Evolutionary conservation across 2,329 filamentous ascomycete species (phyloP), one percentile per base, ranked within the genome.

Genomic region (Exophiala oligosperma): DNA sequence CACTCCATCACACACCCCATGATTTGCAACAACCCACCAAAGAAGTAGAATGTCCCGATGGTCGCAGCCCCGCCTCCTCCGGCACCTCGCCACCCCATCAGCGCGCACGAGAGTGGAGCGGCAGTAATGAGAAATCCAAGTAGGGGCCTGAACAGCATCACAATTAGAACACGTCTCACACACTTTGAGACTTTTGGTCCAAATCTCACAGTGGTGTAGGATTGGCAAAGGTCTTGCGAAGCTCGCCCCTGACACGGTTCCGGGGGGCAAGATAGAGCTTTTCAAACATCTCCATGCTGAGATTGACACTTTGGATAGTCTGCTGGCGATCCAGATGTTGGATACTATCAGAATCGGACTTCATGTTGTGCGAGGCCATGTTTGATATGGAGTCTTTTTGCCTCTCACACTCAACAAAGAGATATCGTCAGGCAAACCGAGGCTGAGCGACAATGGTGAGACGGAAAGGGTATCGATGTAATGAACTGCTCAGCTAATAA

Each of bases 41-140:
- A 65, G 57, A 70, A 68, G 54, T 64, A 67, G 60, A 64, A 67
- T 17, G 17, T 17, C 17, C 17, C 17, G 17, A 17, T 17, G 17
- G 17, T 17, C 17, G 81, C 78, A 50, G 79, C 79, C 17, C 80
- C 81, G 51, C 70, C 76, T 2, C 76, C 77, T 46, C 79, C 81
- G 21, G 82, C 76, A n/a, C 82, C 81, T 64, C 82, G 71, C 82
- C 82, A 85, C 28, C 82, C 82, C 81, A 85, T 83, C 7, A 83
- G 71, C 28, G 77, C 74, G 71, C 78, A 81, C 49, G 79, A 79
- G 21, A 84, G 70, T 0, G 83, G 82, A 0, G 75, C 79, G 26
- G 83, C 72, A 21, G 77, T 14, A 7, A 44, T 14, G 11, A 44
- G 17, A 17, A 44, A 44, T 44, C 40, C 40, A 17, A 9, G 21